Conservation (phyloP, 495 filamentous ascomycete genomes). For the Penicillium macrosclerotiorum region DNA sequence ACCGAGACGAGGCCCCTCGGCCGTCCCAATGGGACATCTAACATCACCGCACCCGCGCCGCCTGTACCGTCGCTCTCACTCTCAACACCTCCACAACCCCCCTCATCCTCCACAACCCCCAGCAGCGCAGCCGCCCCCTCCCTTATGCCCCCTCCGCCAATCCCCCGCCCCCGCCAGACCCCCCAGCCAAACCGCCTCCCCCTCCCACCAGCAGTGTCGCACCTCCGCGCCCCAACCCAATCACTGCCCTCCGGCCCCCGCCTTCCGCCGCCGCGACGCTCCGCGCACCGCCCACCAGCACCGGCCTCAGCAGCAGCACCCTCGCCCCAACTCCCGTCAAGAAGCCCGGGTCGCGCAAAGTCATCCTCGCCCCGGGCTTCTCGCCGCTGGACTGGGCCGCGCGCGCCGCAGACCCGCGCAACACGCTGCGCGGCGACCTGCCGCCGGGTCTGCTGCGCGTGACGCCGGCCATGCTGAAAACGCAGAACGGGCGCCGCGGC, state of each 20-base stretch:
- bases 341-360: constrained; percentile 50
- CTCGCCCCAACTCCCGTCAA: constrained; percentile 40
- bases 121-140: constrained; percentile 25
- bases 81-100: constrained; percentile 4
- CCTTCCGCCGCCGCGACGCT: constrained; percentile 36
- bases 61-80: constrained; percentile 19
- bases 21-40: neutral
- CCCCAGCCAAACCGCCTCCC: constrained; percentile 16
- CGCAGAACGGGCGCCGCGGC: constrained; percentile 74
- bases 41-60: constrained; percentile 10
- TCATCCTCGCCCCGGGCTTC: constrained; percentile 79
- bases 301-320: constrained; percentile 33
- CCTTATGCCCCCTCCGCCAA: constrained; percentile 39
- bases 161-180: constrained; percentile 28
- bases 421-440: constrained; percentile 62
- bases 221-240: constrained; percentile 14
- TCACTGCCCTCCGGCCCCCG: constrained; percentile 25
- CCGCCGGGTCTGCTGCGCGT: constrained; percentile 59
- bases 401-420: constrained; percentile 60
- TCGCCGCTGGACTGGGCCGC: constrained; percentile 95
- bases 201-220: constrained; percentile 10
- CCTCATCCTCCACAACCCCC: constrained; percentile 9
- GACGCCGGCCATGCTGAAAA: constrained; percentile 72
- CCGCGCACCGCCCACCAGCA: constrained; percentile 26
- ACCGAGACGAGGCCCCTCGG: no score